Base-by-base conservation (phyloP, 257 asterid species). In the Euphrasia confusa region DNA sequence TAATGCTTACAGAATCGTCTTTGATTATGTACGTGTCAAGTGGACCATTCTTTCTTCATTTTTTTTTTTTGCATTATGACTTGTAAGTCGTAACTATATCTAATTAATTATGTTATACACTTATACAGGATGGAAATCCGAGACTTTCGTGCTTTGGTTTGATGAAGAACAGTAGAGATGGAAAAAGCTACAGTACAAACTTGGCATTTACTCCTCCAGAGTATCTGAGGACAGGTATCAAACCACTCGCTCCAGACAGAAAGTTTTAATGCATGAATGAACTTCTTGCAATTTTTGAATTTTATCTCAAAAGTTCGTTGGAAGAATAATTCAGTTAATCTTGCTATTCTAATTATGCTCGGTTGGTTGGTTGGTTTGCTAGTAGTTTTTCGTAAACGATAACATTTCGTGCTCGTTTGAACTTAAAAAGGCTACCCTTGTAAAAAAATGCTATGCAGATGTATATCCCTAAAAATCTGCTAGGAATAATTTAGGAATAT, bases 1-100 rank as follows among this genome's bases (percentile, higher is more conserved):
- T 54, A 92, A 92, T 83, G 97, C 99, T 68, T 92, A 89, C 77
- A 83, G 95, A 75, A 71, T 89, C 62, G 81, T 87, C 66, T 92
- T 92, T 79, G 99, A 92, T 80, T 85, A 86, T 65, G 99, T 81
- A 80, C 79, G 93, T 72, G 11, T 55, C 67, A 37, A 0, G 60
- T 54, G 39, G 60, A 10, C 39, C 61, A 7, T 58, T 33, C 7
- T 35, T 26, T 4, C 27, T 53, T 28, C 5, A 21, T 21, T 40
- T 26, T 53, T 53, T 56, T 8, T 47, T n/a, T 58, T 18, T 50
- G 3, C 4, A 35, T 26, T 21, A 37, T 18, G 30, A 14, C 56
- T 5, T 28, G 30, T 52, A 17, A 5, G 26, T 15, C 47, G 33
- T 7, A 60, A 54, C 24, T 68, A 63, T 63, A 13, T 27, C 33